Percentiles rank a stretch among this genome's conserved stretches.
These are phyloP conservation scores for Maudiozyma turicensis DNA, from an alignment of 805 yeast species.

Conservation along the genomic window DNA sequence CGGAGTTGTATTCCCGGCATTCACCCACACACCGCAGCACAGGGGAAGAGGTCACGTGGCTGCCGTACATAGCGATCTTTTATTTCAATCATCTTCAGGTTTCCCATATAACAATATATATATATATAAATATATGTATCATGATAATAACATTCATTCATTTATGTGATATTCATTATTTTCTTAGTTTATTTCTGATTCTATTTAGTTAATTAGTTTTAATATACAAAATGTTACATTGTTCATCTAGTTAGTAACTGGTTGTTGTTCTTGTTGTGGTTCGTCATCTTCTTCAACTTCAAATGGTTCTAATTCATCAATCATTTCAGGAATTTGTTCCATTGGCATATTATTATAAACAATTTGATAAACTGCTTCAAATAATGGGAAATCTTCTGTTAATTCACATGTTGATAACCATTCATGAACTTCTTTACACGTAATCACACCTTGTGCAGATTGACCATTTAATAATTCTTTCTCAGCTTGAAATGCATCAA, in stretches of 20 bases:
- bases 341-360: conserved; percentile 67
- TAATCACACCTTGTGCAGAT: conserved; percentile 91
- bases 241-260: background rate
- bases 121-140: too few species aligned
- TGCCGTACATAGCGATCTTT: too few species aligned
- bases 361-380: conserved; percentile 64
- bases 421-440: conserved; percentile 85
- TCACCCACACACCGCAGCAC: too few species aligned
- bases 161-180: too few species aligned
- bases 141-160: too few species aligned
- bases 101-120: too few species aligned
- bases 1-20: too few species aligned
- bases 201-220: background rate
- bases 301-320: conserved; percentile 37
- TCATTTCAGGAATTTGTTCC: conserved; percentile 62
- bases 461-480: conserved; percentile 84
- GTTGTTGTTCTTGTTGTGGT: background rate
- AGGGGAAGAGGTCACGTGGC: too few species aligned
- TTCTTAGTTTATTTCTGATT: background rate
- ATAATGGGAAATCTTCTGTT: conserved; percentile 61
- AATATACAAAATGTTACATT: background rate
- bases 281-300: background rate
- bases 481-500: conserved; percentile 73
- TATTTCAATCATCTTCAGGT: too few species aligned
- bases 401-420: conserved; percentile 44